Conservation (phyloP, 2,329 filamentous ascomycete genomes). For the Aspergillus pseudoterreus region DNA sequence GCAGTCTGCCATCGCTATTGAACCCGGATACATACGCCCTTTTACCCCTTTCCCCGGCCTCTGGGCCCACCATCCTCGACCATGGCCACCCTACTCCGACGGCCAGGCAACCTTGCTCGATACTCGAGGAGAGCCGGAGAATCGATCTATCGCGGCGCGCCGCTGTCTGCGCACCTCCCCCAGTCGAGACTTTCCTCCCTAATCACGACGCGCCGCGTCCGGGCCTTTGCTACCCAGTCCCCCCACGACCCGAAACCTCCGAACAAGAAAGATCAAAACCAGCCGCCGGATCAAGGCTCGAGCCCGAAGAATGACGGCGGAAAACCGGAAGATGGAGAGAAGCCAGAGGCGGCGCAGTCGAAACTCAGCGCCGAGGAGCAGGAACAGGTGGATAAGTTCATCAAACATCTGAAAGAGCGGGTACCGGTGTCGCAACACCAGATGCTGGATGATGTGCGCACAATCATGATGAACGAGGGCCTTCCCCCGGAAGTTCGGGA, state of each 20-base stretch:
- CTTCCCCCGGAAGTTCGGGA: constrained; percentile 66
- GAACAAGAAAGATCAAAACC: constrained; percentile 31
- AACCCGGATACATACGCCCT: constrained; percentile 14
- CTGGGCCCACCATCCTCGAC: constrained; percentile 37
- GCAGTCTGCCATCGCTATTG: constrained; percentile 16
- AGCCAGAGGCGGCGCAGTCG: constrained; percentile 38
- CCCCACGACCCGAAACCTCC: constrained; percentile 44
- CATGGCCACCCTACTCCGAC: constrained; percentile 66
- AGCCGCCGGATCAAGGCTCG: constrained; percentile 23
- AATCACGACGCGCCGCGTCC: constrained; percentile 29
- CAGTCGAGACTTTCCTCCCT: constrained; percentile 38
- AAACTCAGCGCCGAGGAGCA: constrained; percentile 54
- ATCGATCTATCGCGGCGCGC: constrained; percentile 49
- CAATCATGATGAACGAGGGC: constrained; percentile 63
- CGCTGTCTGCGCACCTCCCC: constrained; percentile 37
- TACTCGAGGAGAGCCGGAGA: constrained; percentile 57
- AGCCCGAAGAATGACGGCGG: constrained; percentile 42
- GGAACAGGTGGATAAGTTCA: constrained; percentile 55
- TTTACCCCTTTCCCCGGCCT: constrained; percentile 14
- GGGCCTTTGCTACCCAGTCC: constrained; percentile 44
- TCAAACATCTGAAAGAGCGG: constrained; percentile 54
- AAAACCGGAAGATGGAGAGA: constrained; percentile 33
- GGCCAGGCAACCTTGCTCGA: constrained; percentile 63
- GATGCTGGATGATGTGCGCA: constrained; percentile 58
- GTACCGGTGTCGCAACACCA: constrained; percentile 61